Percentiles rank a stretch among this genome's conserved stretches.
These are phyloP conservation scores for Leptographium galeiforme DNA, from an alignment of 2,329 filamentous ascomycete species.

Conservation along the genomic window DNA sequence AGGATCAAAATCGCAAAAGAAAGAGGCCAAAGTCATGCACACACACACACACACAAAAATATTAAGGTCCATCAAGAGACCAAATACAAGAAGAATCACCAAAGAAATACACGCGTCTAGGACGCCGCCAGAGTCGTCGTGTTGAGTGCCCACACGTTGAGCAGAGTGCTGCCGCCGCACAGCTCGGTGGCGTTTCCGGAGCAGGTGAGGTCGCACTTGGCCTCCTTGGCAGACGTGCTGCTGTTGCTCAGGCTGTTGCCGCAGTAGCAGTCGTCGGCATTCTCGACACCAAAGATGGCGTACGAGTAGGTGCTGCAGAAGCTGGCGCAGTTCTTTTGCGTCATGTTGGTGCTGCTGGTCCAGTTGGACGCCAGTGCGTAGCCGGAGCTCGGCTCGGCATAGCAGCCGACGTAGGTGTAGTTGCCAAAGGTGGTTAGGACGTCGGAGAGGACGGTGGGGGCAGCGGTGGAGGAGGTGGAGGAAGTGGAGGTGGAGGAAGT, in stretches of 20 bases:
- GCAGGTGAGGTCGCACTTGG: conserved; percentile 9
- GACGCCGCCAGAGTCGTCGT: background rate
- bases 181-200: conserved; percentile 6
- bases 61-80: background rate
- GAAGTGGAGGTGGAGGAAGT: background rate
- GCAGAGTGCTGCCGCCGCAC: conserved; percentile 8
- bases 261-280: conserved; percentile 38
- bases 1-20: no score
- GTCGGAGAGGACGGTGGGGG: conserved; percentile 9
- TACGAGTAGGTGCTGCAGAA: conserved; percentile 33
- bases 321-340: conserved; percentile 31
- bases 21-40: no score
- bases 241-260: conserved; percentile 14
- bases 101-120: background rate
- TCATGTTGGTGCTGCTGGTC: conserved; percentile 24
- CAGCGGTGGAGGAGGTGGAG: background rate
- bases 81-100: background rate
- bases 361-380: conserved; percentile 10
- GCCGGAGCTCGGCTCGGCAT: conserved; percentile 13
- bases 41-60: no score
- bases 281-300: conserved; percentile 35
- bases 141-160: conserved; percentile 7
- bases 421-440: conserved; percentile 13
- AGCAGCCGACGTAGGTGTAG: conserved; percentile 21
- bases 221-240: conserved; percentile 1